phyloP scores from a whole-genome alignment of 371 early-diverging fungal genomes.

The Actinomortierella wolfii region DNA sequence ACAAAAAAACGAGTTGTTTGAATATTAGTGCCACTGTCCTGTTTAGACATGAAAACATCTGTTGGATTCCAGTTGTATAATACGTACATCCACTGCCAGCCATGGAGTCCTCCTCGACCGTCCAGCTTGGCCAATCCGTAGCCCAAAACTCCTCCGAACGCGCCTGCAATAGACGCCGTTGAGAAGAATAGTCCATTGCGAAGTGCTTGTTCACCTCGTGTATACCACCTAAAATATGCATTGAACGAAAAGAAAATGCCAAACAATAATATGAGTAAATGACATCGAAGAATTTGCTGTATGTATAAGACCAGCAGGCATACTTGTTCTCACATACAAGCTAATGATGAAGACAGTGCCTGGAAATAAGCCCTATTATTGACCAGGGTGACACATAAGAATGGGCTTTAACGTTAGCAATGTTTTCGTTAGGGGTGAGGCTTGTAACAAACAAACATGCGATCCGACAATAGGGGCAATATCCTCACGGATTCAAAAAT shows the following conservation, averaged over 20 bases:
- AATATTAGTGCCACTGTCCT: too few relatives aligned
- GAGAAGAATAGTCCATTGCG: constrained; percentile 77
- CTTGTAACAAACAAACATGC: too few relatives aligned
- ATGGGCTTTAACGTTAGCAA: too few relatives aligned
- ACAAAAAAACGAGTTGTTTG: constrained; percentile 11
- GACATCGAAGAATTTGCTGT: constrained; percentile 62
- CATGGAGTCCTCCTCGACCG: constrained; percentile 51
- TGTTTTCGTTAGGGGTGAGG: too few relatives aligned
- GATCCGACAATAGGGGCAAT: too few relatives aligned
- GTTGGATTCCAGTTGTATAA: too few relatives aligned
- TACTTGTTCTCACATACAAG: constrained; percentile 46
- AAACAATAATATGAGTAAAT: constrained; percentile 68
- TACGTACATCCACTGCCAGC: constrained; percentile 60
- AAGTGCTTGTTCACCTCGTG: constrained; percentile 68
- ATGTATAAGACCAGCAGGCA: constrained; percentile 57
- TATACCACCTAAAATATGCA: constrained; percentile 77
- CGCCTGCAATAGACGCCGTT: constrained; percentile 76
- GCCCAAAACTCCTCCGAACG: constrained; percentile 72
- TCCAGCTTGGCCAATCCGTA: constrained; percentile 68
- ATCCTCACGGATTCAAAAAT: too few relatives aligned
- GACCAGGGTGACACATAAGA: neutral
- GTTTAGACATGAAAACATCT: neutral
- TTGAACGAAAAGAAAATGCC: constrained; percentile 55
- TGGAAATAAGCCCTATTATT: constrained; percentile 66
- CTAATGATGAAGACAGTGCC: constrained; percentile 68